Conservation (phyloP, 257 asterid genomes). For the Phtheirospermum japonicum region DNA sequence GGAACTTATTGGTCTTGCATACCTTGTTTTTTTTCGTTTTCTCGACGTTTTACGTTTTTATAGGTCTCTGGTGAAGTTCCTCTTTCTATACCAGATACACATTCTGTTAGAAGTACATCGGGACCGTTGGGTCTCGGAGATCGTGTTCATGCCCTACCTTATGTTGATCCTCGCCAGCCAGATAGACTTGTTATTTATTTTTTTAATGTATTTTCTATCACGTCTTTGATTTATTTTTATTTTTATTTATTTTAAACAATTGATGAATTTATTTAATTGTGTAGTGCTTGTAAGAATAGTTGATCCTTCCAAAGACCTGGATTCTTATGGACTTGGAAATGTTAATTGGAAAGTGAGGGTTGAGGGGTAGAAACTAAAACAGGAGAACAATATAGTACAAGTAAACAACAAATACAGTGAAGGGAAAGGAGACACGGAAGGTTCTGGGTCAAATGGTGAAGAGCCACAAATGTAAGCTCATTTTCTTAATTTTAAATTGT, state of each 20-base stretch:
- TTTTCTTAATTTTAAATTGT: no score
- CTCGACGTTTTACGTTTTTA: background rate
- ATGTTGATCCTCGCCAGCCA: conserved; percentile 90
- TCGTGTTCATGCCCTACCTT: conserved; percentile 62
- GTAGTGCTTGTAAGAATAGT: conserved; percentile 89
- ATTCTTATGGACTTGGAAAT: conserved; percentile 80
- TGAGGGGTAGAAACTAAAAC: no score
- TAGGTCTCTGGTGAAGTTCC: conserved; percentile 89
- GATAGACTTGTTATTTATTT: conserved; percentile 36
- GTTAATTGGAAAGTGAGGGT: no score
- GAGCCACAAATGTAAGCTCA: no score
- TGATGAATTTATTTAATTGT: conserved; percentile 19
- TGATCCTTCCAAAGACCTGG: conserved; percentile 77
- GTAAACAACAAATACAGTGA: no score
- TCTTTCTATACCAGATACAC: conserved; percentile 66
- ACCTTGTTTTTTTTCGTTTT: background rate
- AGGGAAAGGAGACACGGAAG: no score
- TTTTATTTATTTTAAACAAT: conserved; percentile 16
- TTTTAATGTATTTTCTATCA: no score
- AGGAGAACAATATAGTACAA: no score
- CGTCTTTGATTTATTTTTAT: background rate
- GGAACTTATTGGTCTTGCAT: conserved; percentile 21
- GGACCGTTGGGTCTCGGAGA: conserved; percentile 97
- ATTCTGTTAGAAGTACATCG: conserved; percentile 89
- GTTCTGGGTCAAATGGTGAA: no score